Base-by-base conservation (phyloP, 768 basidiomycete genomes). In the Trametes elegans region DNA sequence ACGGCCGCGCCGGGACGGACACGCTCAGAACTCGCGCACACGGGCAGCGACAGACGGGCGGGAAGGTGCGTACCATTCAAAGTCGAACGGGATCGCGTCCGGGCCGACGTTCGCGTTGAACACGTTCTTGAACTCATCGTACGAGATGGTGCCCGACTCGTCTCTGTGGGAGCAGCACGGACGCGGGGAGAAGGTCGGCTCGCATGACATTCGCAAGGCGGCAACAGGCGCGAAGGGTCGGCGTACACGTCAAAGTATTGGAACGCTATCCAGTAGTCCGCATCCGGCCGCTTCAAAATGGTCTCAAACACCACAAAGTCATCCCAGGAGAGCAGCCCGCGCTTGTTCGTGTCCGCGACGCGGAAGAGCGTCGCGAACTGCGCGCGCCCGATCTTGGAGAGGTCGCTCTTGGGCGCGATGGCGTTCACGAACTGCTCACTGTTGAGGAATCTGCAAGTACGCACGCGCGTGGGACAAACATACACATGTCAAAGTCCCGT, bases 251-350 rank as follows among this genome's bases (percentile, higher is more conserved):
- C 94, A 70, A 96, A 97, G 68, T 91, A 95, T 68, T 90, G 87
- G 77, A 96, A 96, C 18, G 94, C 93, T 71, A 95, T 94, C 81
- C 89, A 92, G 71, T 96, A 95, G 70, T 98, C 94, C 27, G 96
- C 96, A 71, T 98, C 96, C 18, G 96, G 92, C 60, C 90, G 80
- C 76, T 98, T 93, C 64, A 96, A 74, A 59, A 91, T 74, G 16
- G 93, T 95, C 76, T 98, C 89, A 68, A 99, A 99, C 58, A 96
- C 87, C 6, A 85, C 86, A 63, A 97, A 99, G 71, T 99, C 97
- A 64, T 97, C 93, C 88, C 93, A 98, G 46, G 88, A 88, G 49
- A 96, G 80, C 23, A 89, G 74, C 32, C 86, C 92, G 60, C 85
- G 82, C 67, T 82, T 81, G 39, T 82, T 81, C 39, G 81, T 75